A percentile compares a stretch with the other conserved stretches of the same genome.
These are phyloP conservation scores for Linnemannia hyalina DNA, from an alignment of 192 early-diverging fungal species.

Conservation along the genomic window DNA sequence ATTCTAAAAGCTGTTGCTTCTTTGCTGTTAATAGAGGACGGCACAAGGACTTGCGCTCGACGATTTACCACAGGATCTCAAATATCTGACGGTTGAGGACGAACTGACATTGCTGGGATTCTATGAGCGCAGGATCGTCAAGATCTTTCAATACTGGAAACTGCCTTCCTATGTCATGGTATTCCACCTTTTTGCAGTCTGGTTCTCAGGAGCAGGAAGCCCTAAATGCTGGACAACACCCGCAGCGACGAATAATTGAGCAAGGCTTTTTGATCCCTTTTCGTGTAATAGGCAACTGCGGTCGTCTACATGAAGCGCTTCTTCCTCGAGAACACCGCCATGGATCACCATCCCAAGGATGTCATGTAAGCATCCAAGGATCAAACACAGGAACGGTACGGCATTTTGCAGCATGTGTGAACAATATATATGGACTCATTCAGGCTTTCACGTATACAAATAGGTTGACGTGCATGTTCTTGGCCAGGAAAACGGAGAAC, in stretches of 20 bases:
- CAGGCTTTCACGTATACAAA: background rate
- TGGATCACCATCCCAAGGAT: slow-evolving; percentile 86
- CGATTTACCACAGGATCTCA: slow-evolving; percentile 41
- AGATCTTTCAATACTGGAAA: slow-evolving; percentile 59
- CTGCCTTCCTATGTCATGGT: slow-evolving; percentile 62
- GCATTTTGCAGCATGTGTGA: background rate
- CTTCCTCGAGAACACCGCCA: slow-evolving; percentile 82
- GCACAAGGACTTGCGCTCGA: slow-evolving; percentile 22
- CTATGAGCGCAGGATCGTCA: slow-evolving; percentile 65
- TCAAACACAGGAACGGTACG: background rate
- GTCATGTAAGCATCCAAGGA: slow-evolving; percentile 65
- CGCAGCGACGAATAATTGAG: background rate
- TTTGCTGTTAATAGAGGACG: slow-evolving; percentile 10
- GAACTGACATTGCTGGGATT: slow-evolving; percentile 66
- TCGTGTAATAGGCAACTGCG: slow-evolving; percentile 74
- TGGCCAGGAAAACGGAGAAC: slow-evolving; percentile 84
- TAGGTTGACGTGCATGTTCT: slow-evolving; percentile 79
- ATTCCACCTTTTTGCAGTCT: background rate
- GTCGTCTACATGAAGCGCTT: slow-evolving; percentile 88
- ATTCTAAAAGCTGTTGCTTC: background rate
- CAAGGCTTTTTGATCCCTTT: background rate
- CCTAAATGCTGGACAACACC: background rate
- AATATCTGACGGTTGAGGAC: slow-evolving; percentile 65
- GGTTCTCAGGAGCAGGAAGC: background rate
- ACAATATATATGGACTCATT: background rate